These are phyloP conservation scores for Cyathus striatus DNA, from an alignment of 768 basidiomycete species.

Conservation along the genomic window DNA sequence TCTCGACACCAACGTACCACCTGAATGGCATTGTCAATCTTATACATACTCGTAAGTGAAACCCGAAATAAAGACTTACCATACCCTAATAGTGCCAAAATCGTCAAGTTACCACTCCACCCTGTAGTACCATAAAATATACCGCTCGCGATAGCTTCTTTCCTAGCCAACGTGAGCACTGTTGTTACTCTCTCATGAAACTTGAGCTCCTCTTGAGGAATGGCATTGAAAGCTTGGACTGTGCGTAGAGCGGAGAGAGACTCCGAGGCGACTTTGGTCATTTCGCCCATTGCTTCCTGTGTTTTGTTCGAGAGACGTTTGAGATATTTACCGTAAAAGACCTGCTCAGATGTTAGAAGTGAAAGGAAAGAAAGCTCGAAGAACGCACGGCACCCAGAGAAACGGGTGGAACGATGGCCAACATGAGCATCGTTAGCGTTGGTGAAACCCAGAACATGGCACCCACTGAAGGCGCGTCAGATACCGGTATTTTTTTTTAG, in stretches of 20 bases:
- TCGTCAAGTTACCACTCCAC: conserved; percentile 90
- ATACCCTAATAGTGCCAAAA: conserved; percentile 86
- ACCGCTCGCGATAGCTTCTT: conserved; percentile 85
- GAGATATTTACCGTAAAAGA: conserved; percentile 93
- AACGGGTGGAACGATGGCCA: conserved; percentile 85
- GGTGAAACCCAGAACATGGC: conserved; percentile 95
- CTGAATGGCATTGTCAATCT: conserved; percentile 36
- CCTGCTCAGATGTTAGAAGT: conserved; percentile 35
- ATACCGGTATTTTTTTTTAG: too few relatives aligned
- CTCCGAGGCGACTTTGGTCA: conserved; percentile 91
- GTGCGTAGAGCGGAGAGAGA: conserved; percentile 83
- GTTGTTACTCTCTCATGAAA: conserved; percentile 63
- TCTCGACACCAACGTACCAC: conserved; percentile 84
- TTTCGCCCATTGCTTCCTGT: conserved; percentile 92
- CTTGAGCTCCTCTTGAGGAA: conserved; percentile 67
- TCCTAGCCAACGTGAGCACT: conserved; percentile 73
- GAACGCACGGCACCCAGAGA: conserved; percentile 77
- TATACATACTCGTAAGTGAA: background rate
- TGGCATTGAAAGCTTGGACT: conserved; percentile 88
- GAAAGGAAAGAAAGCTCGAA: background rate
- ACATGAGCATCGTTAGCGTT: conserved; percentile 86
- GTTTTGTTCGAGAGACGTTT: conserved; percentile 88
- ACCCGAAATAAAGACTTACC: conserved; percentile 42
- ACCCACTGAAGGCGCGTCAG: too few relatives aligned
- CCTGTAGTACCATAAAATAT: conserved; percentile 92